These are phyloP conservation scores for Gymnopus androsaceus DNA, from an alignment of 1,284 basidiomycete species.

Conservation along the genomic window DNA sequence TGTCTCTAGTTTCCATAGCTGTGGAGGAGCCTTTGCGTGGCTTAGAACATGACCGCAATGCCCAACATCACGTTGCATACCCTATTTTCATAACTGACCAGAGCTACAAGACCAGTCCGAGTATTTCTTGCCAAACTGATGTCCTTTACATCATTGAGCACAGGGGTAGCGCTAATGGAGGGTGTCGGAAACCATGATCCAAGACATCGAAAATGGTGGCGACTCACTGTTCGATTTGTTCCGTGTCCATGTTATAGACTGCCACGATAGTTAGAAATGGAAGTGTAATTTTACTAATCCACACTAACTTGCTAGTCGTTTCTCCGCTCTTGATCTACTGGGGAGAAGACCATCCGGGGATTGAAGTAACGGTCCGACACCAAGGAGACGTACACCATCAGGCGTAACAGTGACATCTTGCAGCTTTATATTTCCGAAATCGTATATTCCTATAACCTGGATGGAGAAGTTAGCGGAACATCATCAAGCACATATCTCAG, in stretches of 20 bases:
- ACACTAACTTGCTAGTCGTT: conserved; percentile 72
- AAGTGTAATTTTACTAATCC: neutral
- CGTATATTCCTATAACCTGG: conserved; percentile 58
- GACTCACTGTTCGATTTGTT: conserved; percentile 66
- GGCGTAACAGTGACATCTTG: conserved; percentile 76
- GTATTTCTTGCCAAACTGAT: conserved; percentile 59
- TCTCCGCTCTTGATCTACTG: conserved; percentile 73
- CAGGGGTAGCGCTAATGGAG: conserved; percentile 48
- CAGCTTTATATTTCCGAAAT: conserved; percentile 66
- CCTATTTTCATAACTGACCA: conserved; percentile 76
- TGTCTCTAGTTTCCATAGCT: conserved; percentile 74
- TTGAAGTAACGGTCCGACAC: conserved; percentile 67
- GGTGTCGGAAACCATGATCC: neutral
- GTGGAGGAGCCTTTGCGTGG: conserved; percentile 64
- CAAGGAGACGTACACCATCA: conserved; percentile 64
- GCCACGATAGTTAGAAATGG: conserved; percentile 6
- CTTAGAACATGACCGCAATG: neutral
- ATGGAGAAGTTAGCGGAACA: neutral
- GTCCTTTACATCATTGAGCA: conserved; percentile 77
- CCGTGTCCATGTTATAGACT: conserved; percentile 74
- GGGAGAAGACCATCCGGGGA: conserved; percentile 66
- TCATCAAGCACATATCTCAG: neutral
- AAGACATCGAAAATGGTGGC: neutral
- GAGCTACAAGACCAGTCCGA: conserved; percentile 56
- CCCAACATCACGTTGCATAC: conserved; percentile 32